Evolutionary conservation across 129 eudicot genomes (phyloP), one percentile per base, ranked within the genome.

Genomic region (Centrapalus pauciflorus): DNA sequence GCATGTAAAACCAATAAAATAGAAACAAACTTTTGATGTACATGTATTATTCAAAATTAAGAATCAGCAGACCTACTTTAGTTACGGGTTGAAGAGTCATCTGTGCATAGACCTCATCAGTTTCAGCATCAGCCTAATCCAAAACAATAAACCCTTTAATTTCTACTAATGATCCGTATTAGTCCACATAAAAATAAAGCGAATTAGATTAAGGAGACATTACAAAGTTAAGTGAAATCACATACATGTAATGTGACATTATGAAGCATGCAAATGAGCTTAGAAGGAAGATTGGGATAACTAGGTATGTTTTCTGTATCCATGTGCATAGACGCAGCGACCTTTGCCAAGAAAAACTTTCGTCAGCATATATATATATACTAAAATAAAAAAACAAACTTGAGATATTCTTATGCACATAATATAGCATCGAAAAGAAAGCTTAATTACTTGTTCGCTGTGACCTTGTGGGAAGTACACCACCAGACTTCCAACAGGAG

Each of bases 31-130:
- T 4, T 16, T 55, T 56, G 33, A 27, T 55, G 14, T 12, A 27
- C 16, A 55, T n/a, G 19, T 2, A 12, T 4, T 0, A 56, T 41
- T 25, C 21, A 61, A 45, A 66, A 29, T 21, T 45, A 19, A 45
- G 20, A 52, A 66, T 49, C 60, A 70, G 73, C 55, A 11, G 66
- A 69, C 84, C n/a, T 73, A 91, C 98, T 80, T 88, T 88, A 78
- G 43, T 85, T 46, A 91, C 98, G 16, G 98, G 98, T 71, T 85
- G 98, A 74, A 91, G 98, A 46, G 96, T 91, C 98, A 91, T 91
- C 81, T 91, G 98, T 2, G 98, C 98, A 72, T 91, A 91, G 55
- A 91, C 98, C 82, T 91, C 98, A 56, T 91, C 98, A 14, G 95
- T 91, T 81, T 91, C 98, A 5, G 83, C 70, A 83, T 91, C 98